phyloP scores from a whole-genome alignment of 768 basidiomycete genomes.

The Flagelloscypha sp. region DNA sequence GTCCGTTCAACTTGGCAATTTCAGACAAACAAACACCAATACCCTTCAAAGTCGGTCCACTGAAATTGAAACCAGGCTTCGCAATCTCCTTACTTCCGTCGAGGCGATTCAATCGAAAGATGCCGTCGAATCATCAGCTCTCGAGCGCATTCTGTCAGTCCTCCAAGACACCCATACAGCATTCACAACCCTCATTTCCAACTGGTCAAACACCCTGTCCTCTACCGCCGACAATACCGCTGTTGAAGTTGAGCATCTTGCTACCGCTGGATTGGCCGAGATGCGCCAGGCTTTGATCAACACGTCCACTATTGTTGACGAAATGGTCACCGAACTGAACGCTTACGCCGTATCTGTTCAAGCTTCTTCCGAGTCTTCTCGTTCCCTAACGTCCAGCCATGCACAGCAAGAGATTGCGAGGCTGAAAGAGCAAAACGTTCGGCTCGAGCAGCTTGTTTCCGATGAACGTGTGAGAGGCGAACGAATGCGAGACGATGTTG shows the following conservation, averaged over 20 bases:
- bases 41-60: no score
- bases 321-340: constrained; percentile 48
- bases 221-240: no score
- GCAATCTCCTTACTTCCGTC: no score
- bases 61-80: no score
- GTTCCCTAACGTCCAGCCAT: constrained; percentile 36
- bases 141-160: constrained; percentile 36
- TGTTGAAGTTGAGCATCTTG: no score
- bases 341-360: constrained; percentile 50
- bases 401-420: constrained; percentile 47
- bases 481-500: constrained; percentile 60
- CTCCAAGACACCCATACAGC: constrained; percentile 46
- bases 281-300: no score
- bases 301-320: no score
- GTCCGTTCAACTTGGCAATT: no score
- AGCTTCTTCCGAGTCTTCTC: constrained; percentile 40
- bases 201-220: constrained; percentile 53
- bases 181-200: constrained; percentile 41
- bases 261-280: no score
- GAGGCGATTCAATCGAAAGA: constrained; percentile 50
- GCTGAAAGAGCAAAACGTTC: constrained; percentile 63
- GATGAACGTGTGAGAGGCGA: constrained; percentile 60
- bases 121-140: constrained; percentile 41
- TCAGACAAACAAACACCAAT: no score
- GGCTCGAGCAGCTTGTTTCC: constrained; percentile 52